Conservation (phyloP, 441 rosid genomes). For the Croton setiger region DNA sequence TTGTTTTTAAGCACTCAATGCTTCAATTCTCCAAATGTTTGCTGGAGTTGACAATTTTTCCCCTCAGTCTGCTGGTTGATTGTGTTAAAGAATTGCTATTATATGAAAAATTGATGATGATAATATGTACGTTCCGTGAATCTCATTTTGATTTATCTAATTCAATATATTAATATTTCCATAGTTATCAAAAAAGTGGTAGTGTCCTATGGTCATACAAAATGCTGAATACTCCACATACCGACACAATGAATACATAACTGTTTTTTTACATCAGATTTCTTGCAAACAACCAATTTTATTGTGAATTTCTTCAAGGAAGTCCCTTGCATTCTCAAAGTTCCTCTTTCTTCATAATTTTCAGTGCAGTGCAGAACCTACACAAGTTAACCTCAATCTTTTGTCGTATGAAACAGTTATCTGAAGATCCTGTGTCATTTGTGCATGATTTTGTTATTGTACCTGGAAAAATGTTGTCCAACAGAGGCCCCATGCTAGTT, state of each 20-base stretch:
- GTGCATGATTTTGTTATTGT: conserved; percentile 59
- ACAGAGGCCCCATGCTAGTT: conserved; percentile 68
- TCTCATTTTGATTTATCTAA: neutral
- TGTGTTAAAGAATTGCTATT: neutral
- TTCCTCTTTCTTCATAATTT: neutral
- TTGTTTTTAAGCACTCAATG: neutral
- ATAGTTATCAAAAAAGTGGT: neutral
- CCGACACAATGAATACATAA: neutral
- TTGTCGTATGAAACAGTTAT: conserved; percentile 47
- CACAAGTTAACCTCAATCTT: conserved; percentile 17
- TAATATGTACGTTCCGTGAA: neutral
- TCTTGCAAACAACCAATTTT: neutral
- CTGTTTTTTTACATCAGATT: neutral
- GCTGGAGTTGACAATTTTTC: neutral
- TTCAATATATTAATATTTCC: neutral
- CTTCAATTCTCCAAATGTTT: neutral
- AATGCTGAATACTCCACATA: neutral
- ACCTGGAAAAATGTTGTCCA: conserved; percentile 71
- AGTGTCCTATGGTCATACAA: neutral
- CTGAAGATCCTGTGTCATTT: conserved; percentile 65
- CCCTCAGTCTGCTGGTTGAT: too few relatives aligned
- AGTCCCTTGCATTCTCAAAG: neutral
- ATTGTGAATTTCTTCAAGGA: neutral
- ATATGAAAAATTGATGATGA: neutral
- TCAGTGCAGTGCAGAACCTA: neutral